A percentile compares a stretch with the other conserved stretches of the same genome.
Conservation (phyloP, 768 basidiomycete species). For the Sistotremastrum niveocremeum region DNA sequence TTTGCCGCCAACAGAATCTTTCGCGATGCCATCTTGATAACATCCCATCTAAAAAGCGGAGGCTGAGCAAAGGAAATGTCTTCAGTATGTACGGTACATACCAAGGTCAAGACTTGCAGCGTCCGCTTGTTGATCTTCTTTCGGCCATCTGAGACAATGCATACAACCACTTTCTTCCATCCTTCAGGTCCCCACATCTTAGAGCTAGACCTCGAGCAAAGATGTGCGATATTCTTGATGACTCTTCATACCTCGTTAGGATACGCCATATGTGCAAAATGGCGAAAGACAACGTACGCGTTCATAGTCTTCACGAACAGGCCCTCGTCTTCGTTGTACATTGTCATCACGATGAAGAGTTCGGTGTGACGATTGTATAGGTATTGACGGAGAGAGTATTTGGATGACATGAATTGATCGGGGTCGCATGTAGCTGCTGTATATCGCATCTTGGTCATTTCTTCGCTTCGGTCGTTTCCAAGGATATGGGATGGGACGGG, state of each 20-base stretch:
- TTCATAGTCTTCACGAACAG: constrained; percentile 76
- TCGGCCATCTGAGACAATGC: constrained; percentile 75
- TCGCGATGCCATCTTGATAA: constrained; percentile 83
- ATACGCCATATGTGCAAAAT: background rate
- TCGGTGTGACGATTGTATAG: constrained; percentile 73
- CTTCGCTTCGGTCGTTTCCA: constrained; percentile 46
- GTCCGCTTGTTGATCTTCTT: constrained; percentile 84
- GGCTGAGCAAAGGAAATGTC: background rate
- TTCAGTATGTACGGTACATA: background rate
- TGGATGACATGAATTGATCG: constrained; percentile 68
- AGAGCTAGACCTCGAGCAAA: constrained; percentile 55
- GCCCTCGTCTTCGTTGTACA: constrained; percentile 88
- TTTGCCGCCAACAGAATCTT: constrained; percentile 78
- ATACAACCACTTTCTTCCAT: constrained; percentile 86
- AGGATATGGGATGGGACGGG: constrained; percentile 68
- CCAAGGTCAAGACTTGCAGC: constrained; percentile 74
- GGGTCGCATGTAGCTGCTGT: constrained; percentile 85
- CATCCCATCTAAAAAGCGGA: constrained; percentile 60
- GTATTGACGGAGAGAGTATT: constrained; percentile 70
- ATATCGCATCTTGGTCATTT: constrained; percentile 76
- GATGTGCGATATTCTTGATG: constrained; percentile 74
- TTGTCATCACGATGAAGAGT: constrained; percentile 91
- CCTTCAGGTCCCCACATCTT: constrained; percentile 81
- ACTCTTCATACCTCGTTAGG: constrained; percentile 31
- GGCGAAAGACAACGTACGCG: constrained; percentile 33